Percentiles rank a stretch among this genome's conserved stretches.
Evolutionary conservation across 192 early-diverging fungal species (phyloP).

Genomic region (Martensiomyces pterosporus): DNA sequence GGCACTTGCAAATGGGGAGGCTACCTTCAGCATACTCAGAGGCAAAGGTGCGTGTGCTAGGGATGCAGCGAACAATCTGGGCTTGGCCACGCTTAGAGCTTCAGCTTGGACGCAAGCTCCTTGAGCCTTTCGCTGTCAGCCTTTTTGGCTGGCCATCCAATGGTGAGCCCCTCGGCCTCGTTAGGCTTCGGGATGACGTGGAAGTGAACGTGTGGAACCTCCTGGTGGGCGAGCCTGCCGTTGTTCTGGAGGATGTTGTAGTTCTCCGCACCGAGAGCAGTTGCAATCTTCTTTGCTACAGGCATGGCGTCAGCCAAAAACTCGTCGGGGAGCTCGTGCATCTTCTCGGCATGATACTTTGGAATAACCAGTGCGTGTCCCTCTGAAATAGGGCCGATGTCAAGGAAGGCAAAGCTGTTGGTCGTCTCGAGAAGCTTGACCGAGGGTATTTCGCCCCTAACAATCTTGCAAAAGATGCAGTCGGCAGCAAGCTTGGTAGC

Average conservation of each 20-base stretch:
- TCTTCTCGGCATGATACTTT: constrained; percentile 73
- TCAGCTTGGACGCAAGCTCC: constrained; percentile 25
- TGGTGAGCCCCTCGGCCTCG: constrained; percentile 62
- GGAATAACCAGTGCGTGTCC: constrained; percentile 62
- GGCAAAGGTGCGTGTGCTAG: no score
- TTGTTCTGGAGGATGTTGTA: constrained; percentile 96
- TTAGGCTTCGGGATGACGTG: constrained; percentile 74
- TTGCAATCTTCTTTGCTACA: constrained; percentile 83
- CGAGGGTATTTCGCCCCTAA: constrained; percentile 79
- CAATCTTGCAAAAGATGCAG: constrained; percentile 93
- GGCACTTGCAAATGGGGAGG: no score
- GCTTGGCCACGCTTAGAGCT: constrained; percentile 28
- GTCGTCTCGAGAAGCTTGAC: constrained; percentile 81
- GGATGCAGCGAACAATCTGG: no score
- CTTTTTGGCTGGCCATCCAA: constrained; percentile 62
- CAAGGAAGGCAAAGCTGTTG: constrained; percentile 74
- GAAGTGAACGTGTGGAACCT: constrained; percentile 92
- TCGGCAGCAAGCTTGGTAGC: constrained; percentile 34
- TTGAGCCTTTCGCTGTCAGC: constrained; percentile 55
- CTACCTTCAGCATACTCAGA: no score
- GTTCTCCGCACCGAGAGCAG: constrained; percentile 64
- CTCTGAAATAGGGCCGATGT: constrained; percentile 70
- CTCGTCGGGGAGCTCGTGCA: constrained; percentile 87
- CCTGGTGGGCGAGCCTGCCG: constrained; percentile 70
- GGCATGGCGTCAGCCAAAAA: constrained; percentile 78